These are phyloP conservation scores for Penicillium egyptiacum DNA, from an alignment of 495 filamentous ascomycete genomes.

Conservation along the genomic window DNA sequence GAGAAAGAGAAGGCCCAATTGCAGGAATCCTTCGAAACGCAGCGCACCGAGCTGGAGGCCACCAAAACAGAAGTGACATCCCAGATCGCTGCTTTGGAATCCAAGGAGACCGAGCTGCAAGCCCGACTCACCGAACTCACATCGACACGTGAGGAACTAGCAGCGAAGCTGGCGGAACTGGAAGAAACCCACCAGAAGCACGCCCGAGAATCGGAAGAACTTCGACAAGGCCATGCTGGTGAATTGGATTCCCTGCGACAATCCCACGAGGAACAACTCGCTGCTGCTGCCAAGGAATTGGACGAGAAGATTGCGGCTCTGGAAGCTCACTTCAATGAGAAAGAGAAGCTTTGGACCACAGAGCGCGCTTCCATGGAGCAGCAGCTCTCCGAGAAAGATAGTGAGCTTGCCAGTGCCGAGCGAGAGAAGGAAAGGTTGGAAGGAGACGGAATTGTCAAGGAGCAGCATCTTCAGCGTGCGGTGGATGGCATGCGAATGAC, in stretches of 20 bases:
- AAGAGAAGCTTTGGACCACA: conserved; percentile 38
- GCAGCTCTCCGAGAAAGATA: conserved; percentile 40
- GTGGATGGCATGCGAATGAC: conserved; percentile 52
- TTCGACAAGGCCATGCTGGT: conserved; percentile 28
- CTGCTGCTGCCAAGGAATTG: conserved; percentile 31
- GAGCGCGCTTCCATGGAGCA: conserved; percentile 38
- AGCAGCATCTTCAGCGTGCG: conserved; percentile 48
- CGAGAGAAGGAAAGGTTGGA: conserved; percentile 51
- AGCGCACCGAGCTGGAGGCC: conserved; percentile 39
- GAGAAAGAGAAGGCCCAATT: conserved; percentile 46
- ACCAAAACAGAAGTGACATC: conserved; percentile 37
- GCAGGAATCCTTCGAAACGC: conserved; percentile 40
- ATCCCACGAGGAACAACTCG: conserved; percentile 31
- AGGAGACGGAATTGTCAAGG: conserved; percentile 48
- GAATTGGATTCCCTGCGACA: conserved; percentile 30
- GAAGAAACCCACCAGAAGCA: conserved; percentile 29
- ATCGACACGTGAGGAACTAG: conserved; percentile 30
- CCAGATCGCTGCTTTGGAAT: conserved; percentile 29
- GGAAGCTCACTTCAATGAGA: conserved; percentile 36
- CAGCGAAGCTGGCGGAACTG: conserved; percentile 21
- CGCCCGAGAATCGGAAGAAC: conserved; percentile 18
- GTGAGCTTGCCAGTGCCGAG: conserved; percentile 39
- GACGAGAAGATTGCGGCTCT: conserved; percentile 41
- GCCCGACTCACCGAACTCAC: conserved; percentile 33
- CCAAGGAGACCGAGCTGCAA: conserved; percentile 29